Base-by-base conservation (phyloP, 2,329 filamentous ascomycete genomes). In the Penicillium decumbens region DNA sequence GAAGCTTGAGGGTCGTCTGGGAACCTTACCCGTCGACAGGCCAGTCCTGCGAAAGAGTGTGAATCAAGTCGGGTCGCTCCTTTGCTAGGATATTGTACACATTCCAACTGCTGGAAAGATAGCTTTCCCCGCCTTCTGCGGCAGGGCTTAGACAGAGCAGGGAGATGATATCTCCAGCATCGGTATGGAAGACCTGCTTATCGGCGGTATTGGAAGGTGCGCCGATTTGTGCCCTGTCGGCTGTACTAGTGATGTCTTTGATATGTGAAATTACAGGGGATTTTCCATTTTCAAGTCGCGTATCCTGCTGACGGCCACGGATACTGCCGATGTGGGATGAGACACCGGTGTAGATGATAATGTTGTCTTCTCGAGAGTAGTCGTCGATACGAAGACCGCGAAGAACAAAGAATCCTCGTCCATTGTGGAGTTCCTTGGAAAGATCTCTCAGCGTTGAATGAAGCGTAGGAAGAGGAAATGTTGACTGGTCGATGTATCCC, bases 191-290 rank as follows among this genome's bases (percentile, higher is more conserved):
- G 64, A 83, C 63, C 27, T 71, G 65, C 27, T 68, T 69, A 28
- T 68, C 53, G 1, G 57, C 40, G 2, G 59, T 61, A 24, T 60
- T 62, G 3, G 56, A 62, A 32, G 60, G 59, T 2, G 56, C 53
- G 1, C 52, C 54, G 10, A 60, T 60, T 23, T 46, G 41, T 1
- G 29, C 48, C 24, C 41, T 52, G 8, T 57, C 52, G 8, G 44
- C 35, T 0, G 45, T 56, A 13, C 24, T 41, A 18, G 60, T 70
- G 6, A 87, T 70, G 54, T 87, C 82, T 62, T 81, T 85, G 67
- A 87, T 81, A 54, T 87, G 83, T 2, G 75, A 71, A 2, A 82
- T 64, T 5, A 81, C 75, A 0, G 80, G 77, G 39, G 55, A 60
- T 7, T 50, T 55, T 20, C 55, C 55, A 25, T 58, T 51, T 18